These are phyloP conservation scores for Elsinoe batatas DNA, from an alignment of 2,329 filamentous ascomycete genomes.

Conservation along the genomic window DNA sequence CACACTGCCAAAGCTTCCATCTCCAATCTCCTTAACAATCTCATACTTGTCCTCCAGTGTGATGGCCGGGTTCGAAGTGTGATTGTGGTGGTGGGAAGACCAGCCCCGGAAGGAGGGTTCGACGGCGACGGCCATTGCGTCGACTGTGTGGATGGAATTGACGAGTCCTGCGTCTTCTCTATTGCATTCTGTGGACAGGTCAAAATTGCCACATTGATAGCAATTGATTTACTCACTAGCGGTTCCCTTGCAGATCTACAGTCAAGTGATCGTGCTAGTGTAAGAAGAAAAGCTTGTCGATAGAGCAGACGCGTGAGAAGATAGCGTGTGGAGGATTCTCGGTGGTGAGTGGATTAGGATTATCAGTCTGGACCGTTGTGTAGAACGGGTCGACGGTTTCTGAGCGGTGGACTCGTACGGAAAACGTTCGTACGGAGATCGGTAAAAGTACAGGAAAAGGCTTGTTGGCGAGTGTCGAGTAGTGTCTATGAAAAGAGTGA, in stretches of 20 bases:
- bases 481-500: not conserved
- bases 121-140: conserved; percentile 61
- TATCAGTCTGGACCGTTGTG: conserved; percentile 13
- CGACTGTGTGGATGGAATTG: conserved; percentile 8
- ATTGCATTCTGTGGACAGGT: conserved; percentile 11
- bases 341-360: conserved; percentile 13
- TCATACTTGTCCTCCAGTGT: conserved; percentile 90
- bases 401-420: conserved; percentile 8
- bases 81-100: conserved; percentile 17
- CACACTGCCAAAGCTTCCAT: conserved; percentile 97
- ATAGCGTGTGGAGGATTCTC: conserved; percentile 1
- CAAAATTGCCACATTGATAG: not conserved
- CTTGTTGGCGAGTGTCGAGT: not conserved
- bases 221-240: not conserved
- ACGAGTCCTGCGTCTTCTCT: conserved; percentile 7
- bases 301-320: conserved; percentile 9
- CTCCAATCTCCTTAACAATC: conserved; percentile 93
- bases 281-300: not conserved
- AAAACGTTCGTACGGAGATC: not conserved
- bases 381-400: conserved; percentile 13
- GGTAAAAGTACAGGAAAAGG: conserved; percentile 3
- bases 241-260: conserved; percentile 10
- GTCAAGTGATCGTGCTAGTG: conserved; percentile 12
- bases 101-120: conserved; percentile 62
- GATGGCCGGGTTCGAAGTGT: conserved; percentile 35